A percentile compares a stretch with the other conserved stretches of the same genome.
Evolutionary conservation across 2,329 filamentous ascomycete species (phyloP).

Genomic region (Chrysoporthe cubensis): DNA sequence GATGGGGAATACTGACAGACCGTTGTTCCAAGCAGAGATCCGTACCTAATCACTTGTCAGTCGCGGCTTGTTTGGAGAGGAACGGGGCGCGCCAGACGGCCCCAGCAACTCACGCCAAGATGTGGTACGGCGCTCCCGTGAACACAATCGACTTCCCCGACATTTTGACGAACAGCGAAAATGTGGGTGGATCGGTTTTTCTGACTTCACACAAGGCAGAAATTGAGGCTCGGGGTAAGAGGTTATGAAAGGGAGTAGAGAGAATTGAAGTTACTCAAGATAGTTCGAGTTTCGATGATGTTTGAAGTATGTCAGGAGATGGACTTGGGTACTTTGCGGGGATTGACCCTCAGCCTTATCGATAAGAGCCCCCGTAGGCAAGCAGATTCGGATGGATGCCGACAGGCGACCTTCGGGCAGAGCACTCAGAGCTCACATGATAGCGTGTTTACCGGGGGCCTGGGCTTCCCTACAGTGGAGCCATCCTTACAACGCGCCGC

Average conservation of each 20-base stretch:
- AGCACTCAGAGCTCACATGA: slow-evolving; percentile 21
- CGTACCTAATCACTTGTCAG: slow-evolving; percentile 64
- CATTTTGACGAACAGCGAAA: slow-evolving; percentile 42
- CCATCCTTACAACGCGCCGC: slow-evolving; percentile 19
- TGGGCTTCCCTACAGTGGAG: slow-evolving; percentile 8
- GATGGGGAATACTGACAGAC: slow-evolving; percentile 69
- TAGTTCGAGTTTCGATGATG: slow-evolving; percentile 4
- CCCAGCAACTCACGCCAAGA: slow-evolving; percentile 62
- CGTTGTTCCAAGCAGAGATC: slow-evolving; percentile 82
- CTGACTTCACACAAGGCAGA: neutral
- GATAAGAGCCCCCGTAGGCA: slow-evolving; percentile 18
- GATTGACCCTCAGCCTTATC: slow-evolving; percentile 7
- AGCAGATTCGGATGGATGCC: neutral
- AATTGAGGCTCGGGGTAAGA: no score
- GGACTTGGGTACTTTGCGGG: neutral
- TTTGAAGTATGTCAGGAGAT: neutral
- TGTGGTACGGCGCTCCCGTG: slow-evolving; percentile 74
- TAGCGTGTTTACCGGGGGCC: slow-evolving; percentile 23
- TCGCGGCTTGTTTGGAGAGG: slow-evolving; percentile 7
- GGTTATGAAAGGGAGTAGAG: neutral
- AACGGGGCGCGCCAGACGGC: neutral
- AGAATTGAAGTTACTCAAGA: neutral
- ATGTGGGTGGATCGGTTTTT: neutral
- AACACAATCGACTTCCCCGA: slow-evolving; percentile 54
- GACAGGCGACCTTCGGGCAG: neutral